Evolutionary conservation across 768 basidiomycete genomes (phyloP).

Genomic region (Termitomyces sp.): DNA sequence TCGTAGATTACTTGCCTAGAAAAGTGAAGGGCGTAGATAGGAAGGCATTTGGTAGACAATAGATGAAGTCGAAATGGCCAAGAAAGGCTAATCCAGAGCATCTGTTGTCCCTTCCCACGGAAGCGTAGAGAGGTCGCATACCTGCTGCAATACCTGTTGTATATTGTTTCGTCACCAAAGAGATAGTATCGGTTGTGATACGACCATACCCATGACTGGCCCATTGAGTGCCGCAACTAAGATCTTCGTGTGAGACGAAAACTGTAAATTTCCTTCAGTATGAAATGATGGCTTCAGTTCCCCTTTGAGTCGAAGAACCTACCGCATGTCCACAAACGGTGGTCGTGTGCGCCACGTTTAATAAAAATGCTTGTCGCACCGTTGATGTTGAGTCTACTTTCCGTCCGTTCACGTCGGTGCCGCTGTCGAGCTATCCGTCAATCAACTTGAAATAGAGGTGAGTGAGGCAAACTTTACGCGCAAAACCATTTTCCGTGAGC

Average conservation of each 20-base stretch:
- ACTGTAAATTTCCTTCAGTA: constrained; percentile 26
- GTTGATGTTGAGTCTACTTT: constrained; percentile 17
- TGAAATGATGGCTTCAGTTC: not conserved
- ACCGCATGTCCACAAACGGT: constrained; percentile 67
- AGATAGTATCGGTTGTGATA: not conserved
- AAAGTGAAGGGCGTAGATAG: constrained; percentile 67
- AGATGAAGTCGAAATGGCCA: constrained; percentile 77
- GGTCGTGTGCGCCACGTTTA: constrained; percentile 44
- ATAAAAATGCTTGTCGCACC: constrained; percentile 44
- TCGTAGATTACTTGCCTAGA: constrained; percentile 28
- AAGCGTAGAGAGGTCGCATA: constrained; percentile 14
- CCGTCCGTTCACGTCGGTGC: constrained; percentile 50
- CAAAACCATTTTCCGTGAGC: constrained; percentile 73
- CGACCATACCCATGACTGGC: constrained; percentile 61
- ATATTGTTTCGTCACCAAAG: not conserved
- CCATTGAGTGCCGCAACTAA: constrained; percentile 72
- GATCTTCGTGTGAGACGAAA: constrained; percentile 67
- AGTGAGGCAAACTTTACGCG: constrained; percentile 41
- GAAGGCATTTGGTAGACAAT: constrained; percentile 57
- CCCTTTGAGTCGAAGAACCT: constrained; percentile 14
- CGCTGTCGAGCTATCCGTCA: constrained; percentile 32
- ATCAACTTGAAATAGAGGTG: not conserved
- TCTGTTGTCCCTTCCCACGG: not conserved
- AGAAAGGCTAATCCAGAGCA: constrained; percentile 42
- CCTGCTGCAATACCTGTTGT: constrained; percentile 62